phyloP scores from a whole-genome alignment of 768 basidiomycete genomes.

The Lactarius sp. region DNA sequence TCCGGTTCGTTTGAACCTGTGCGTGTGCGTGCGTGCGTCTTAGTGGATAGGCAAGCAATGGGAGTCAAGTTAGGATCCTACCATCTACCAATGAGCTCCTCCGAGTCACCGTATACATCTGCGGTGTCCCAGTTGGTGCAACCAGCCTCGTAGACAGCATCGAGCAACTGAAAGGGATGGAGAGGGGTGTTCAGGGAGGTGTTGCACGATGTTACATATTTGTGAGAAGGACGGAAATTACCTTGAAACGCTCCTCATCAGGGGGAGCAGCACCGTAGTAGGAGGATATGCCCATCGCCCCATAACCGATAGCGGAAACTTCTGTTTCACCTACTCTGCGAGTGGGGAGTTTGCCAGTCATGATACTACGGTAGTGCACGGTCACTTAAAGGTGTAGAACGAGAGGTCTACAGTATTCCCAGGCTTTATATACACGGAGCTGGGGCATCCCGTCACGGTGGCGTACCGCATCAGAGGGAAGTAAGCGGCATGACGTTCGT shows the following conservation, averaged over 20 bases:
- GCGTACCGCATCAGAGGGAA: no score
- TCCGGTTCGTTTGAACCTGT: constrained; percentile 52
- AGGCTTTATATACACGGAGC: not conserved
- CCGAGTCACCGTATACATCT: constrained; percentile 38
- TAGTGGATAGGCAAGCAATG: not conserved
- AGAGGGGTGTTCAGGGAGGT: not conserved
- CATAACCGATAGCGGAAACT: constrained; percentile 55
- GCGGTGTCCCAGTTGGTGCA: constrained; percentile 48
- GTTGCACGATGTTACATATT: not conserved
- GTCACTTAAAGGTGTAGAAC: not conserved
- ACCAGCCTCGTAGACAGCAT: constrained; percentile 38
- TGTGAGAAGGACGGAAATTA: constrained; percentile 13
- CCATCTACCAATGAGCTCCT: constrained; percentile 47
- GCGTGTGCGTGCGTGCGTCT: not conserved
- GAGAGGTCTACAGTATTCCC: not conserved
- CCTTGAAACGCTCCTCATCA: constrained; percentile 57
- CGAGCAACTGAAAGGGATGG: constrained; percentile 32
- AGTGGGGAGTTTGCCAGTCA: constrained; percentile 31
- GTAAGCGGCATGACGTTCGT: no score
- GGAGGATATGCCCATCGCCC: constrained; percentile 53
- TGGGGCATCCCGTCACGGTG: no score
- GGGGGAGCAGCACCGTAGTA: constrained; percentile 42
- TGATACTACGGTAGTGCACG: not conserved
- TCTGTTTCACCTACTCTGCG: constrained; percentile 43
- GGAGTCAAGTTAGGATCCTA: not conserved